Conservation (phyloP, 768 basidiomycete species). For the Suillus subaureus region DNA sequence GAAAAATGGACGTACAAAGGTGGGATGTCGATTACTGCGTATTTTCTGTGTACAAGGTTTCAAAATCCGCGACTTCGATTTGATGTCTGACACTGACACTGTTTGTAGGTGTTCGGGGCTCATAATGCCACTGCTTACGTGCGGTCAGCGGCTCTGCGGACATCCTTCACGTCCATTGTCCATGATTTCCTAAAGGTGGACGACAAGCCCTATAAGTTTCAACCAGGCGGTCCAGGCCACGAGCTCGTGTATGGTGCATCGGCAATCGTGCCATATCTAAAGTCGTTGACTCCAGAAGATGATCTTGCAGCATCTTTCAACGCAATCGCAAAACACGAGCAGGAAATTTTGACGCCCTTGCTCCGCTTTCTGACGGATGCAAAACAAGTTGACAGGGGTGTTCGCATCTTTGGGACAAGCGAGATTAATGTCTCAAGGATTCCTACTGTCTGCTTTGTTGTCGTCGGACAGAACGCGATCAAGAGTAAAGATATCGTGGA, state of each 20-base stretch:
- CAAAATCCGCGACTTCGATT: background rate
- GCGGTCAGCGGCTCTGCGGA: constrained; percentile 45
- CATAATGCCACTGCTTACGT: constrained; percentile 72
- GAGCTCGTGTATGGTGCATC: constrained; percentile 66
- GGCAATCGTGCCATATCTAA: constrained; percentile 63
- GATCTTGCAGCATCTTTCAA: constrained; percentile 54
- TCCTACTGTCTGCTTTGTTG: constrained; percentile 74
- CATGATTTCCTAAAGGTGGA: constrained; percentile 70
- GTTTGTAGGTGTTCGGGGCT: constrained; percentile 67
- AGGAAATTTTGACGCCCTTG: constrained; percentile 53
- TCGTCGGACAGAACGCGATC: constrained; percentile 56
- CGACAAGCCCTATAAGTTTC: constrained; percentile 58
- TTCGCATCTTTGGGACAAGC: constrained; percentile 68
- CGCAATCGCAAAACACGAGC: constrained; percentile 65
- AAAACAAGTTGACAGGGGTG: constrained; percentile 55
- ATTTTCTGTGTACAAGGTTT: constrained; percentile 77
- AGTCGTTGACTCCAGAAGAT: constrained; percentile 53
- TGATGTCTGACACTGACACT: background rate
- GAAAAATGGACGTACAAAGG: constrained; percentile 66
- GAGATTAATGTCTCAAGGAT: constrained; percentile 44
- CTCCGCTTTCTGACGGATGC: constrained; percentile 55
- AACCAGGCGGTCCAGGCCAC: constrained; percentile 76
- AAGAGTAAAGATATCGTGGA: constrained; percentile 67
- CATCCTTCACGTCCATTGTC: constrained; percentile 57
- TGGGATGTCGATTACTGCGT: constrained; percentile 80